phyloP scores from a whole-genome alignment of 345 rosid genomes.

The Salix brachista region DNA sequence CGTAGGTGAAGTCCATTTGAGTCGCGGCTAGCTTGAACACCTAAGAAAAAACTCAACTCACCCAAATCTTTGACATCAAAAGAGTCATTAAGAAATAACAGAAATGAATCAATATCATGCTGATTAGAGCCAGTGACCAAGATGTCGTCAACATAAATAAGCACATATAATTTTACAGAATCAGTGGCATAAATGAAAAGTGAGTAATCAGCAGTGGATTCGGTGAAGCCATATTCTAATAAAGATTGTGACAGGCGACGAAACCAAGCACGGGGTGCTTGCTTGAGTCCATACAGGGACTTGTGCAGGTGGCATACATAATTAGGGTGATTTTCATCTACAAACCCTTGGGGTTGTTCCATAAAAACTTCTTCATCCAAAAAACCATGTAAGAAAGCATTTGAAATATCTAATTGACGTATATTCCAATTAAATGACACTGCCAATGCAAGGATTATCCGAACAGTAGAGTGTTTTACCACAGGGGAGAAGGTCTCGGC shows the following conservation, averaged over 20 bases:
- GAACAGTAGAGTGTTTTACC: not conserved
- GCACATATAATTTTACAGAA: too few relatives aligned
- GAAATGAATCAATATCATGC: too few relatives aligned
- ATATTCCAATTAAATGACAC: not conserved
- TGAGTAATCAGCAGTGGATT: too few relatives aligned
- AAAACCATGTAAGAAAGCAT: not conserved
- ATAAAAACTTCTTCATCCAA: not conserved
- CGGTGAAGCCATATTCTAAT: too few relatives aligned
- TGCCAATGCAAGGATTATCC: not conserved
- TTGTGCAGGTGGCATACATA: not conserved
- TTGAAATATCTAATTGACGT: not conserved
- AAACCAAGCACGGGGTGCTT: not conserved
- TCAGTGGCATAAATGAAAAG: too few relatives aligned
- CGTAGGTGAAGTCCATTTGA: too few relatives aligned
- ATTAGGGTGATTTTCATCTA: not conserved
- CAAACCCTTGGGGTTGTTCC: not conserved
- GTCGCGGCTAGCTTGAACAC: too few relatives aligned
- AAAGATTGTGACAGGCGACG: not conserved
- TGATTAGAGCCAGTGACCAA: not conserved
- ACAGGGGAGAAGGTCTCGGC: not conserved
- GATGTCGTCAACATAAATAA: not conserved
- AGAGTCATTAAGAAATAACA: too few relatives aligned
- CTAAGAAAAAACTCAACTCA: too few relatives aligned
- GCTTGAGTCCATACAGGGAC: not conserved
- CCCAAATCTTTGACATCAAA: not conserved